Evolutionary conservation across 2,329 filamentous ascomycete species (phyloP), one percentile per base, ranked within the genome.

Genomic region (Phaeomoniella chlamydospora): DNA sequence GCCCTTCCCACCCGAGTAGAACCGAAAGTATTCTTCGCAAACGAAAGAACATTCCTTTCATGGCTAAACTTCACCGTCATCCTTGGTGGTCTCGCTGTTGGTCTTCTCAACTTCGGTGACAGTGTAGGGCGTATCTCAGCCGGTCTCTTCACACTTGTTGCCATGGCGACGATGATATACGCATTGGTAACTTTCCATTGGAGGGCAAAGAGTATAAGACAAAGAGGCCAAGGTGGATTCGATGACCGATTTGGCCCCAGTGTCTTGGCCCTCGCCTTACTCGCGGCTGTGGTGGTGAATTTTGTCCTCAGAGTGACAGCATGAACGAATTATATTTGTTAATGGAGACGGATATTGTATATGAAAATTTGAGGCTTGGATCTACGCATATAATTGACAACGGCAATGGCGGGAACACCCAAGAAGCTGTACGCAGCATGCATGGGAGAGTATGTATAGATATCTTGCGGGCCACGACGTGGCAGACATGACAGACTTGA

Each of bases 31-130:
- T 98, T 96, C 76, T 98, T 98, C 70, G 90, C 90, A 64, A 98
- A 98, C 70, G 90, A 98, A 67, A 85, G 90, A 44, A 98, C 90
- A 44, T 98, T 98, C 59, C 77, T 98, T 53, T 94, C 86, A 62
- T 98, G 90, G 90, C 83, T 98, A 54, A 98, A 98, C 73, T 96
- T 96, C 70, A 94, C 87, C 58, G 87, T 98, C 54, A 88, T 98
- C 61, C 81, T 98, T 42, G 90, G 90, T 53, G 90, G 90, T 44
- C 77, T 98, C 35, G 88, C 90, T 47, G 84, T 98, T 49, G 90
- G 90, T 49, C 86, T 98, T 56, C 77, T 98, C 52, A 98, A 98
- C 69, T 98, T 98, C 51, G 90, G 90, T 55, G 90, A 98, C 62
- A 78, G 77, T 45, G 77, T 93, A 38, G 88, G 88, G 50, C 90